These are phyloP conservation scores for Mycena metata DNA, from an alignment of 768 basidiomycete genomes.

Conservation along the genomic window DNA sequence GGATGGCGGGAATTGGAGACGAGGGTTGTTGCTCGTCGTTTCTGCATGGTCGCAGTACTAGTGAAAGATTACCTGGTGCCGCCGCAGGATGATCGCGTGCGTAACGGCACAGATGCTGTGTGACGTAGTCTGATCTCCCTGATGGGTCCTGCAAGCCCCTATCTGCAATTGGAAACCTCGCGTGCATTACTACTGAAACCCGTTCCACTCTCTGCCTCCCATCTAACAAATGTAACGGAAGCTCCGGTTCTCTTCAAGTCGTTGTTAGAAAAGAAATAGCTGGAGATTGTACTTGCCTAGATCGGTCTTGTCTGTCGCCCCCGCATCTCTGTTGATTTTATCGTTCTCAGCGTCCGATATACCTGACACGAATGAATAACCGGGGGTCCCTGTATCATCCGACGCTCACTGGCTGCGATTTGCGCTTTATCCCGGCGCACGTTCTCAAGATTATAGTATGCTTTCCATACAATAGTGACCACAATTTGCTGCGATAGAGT, in stretches of 20 bases:
- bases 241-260: constrained; percentile 19
- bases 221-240: constrained; percentile 27
- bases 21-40: constrained; percentile 1
- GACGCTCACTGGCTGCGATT: constrained; percentile 1
- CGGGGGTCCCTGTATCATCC: too few species aligned
- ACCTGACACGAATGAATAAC: neutral
- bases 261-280: neutral
- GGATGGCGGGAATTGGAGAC: neutral
- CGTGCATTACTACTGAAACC: too few species aligned
- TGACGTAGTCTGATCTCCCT: too few species aligned
- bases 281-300: neutral
- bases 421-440: constrained; percentile 27
- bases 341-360: constrained; percentile 18
- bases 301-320: constrained; percentile 22
- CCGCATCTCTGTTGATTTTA: constrained; percentile 7
- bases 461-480: constrained; percentile 21
- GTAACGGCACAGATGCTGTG: too few species aligned
- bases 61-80: too few species aligned
- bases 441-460: constrained; percentile 22
- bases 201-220: too few species aligned
- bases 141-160: too few species aligned
- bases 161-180: too few species aligned
- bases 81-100: too few species aligned
- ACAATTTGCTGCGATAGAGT: constrained; percentile 15
- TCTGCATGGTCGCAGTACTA: constrained; percentile 3